Conservation (phyloP, 2,329 filamentous ascomycete species). For the Xylariaceae sp. region DNA sequence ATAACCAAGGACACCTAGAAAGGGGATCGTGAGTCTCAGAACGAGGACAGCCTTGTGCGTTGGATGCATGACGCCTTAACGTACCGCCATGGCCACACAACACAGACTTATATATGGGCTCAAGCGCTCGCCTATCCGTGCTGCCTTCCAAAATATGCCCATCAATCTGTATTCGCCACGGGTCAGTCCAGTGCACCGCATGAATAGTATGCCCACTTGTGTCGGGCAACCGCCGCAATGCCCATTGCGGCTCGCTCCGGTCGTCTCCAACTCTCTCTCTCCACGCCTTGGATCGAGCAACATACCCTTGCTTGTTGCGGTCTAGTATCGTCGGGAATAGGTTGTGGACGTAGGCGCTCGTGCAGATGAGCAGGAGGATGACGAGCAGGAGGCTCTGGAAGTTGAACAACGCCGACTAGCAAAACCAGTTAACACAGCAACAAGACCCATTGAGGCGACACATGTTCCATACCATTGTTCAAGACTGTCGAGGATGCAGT, state of each 20-base stretch:
- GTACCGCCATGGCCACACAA: constrained; percentile 88
- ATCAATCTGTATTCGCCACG: constrained; percentile 50
- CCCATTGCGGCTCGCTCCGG: not conserved
- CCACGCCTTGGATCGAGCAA: not conserved
- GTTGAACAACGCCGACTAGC: constrained; percentile 92
- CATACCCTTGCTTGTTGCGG: constrained; percentile 83
- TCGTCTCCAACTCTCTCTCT: not conserved
- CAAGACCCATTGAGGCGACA: not conserved
- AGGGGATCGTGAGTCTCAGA: constrained; percentile 9
- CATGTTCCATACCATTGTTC: constrained; percentile 10
- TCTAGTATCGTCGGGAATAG: constrained; percentile 87
- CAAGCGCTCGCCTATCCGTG: constrained; percentile 83
- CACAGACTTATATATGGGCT: constrained; percentile 95
- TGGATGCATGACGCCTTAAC: constrained; percentile 24
- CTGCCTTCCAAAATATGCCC: constrained; percentile 94
- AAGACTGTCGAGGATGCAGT: not conserved
- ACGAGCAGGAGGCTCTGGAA: constrained; percentile 96
- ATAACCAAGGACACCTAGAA: constrained; percentile 30
- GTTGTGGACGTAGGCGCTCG: constrained; percentile 87
- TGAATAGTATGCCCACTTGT: not conserved
- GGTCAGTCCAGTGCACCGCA: constrained; percentile 6
- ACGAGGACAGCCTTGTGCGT: not conserved
- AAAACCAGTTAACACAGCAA: constrained; percentile 6
- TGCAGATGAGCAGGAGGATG: constrained; percentile 92
- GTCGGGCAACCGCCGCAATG: not conserved